Conservation (phyloP, 306 rosid species). For the Casuarina glauca region DNA sequence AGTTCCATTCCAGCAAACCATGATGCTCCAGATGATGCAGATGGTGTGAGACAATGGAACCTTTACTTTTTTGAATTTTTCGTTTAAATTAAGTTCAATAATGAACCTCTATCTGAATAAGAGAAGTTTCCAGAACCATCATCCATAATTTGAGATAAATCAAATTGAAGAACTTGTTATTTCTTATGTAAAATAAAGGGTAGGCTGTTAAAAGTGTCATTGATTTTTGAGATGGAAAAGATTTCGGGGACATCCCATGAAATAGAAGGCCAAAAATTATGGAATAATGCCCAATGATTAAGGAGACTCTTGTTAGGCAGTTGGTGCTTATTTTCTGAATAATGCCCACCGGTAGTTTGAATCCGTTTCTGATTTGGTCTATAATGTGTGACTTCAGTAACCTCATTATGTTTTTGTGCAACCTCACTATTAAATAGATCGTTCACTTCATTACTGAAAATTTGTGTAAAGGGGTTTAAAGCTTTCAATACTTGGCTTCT, state of each 20-base stretch:
- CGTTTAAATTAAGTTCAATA: background rate
- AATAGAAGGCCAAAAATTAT: background rate
- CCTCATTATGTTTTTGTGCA: constrained; percentile 11
- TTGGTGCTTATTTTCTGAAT: too few species aligned
- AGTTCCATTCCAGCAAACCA: constrained; percentile 45
- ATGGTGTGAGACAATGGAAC: constrained; percentile 55
- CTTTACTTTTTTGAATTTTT: constrained; percentile 16
- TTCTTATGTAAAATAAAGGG: background rate
- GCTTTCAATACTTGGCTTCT: background rate
- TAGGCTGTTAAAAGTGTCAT: background rate
- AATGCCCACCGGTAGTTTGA: background rate
- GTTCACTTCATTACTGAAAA: background rate
- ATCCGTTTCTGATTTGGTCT: background rate
- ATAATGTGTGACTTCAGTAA: background rate
- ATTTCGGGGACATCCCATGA: background rate
- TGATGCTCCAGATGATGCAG: constrained; percentile 51
- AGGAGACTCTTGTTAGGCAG: background rate
- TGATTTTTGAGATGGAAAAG: background rate
- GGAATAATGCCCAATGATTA: background rate
- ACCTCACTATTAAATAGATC: background rate
- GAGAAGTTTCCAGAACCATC: background rate
- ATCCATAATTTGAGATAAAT: background rate
- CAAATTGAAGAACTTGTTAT: background rate
- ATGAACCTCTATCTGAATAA: background rate
- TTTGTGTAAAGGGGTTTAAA: background rate